Evolutionary conservation across 805 yeast genomes (phyloP).

Genomic region (Tetrapisispora pingtungensis): DNA sequence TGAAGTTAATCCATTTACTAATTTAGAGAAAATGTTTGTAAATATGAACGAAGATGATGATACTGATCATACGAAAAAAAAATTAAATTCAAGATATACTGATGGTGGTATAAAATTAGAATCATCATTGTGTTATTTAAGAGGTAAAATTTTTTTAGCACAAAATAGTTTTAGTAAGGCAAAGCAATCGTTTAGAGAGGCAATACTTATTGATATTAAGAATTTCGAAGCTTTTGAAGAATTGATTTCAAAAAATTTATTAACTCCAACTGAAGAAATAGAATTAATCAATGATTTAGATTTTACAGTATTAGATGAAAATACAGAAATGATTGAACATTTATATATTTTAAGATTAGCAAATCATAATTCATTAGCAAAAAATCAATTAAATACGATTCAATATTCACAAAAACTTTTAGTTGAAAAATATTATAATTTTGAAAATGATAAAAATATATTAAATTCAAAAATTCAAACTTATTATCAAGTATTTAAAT

Average conservation of each 20-base stretch:
- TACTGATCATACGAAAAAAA: background rate
- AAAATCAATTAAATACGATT: conserved; percentile 48
- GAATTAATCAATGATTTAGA: conserved; percentile 58
- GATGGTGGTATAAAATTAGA: conserved; percentile 85
- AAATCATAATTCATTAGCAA: conserved; percentile 4
- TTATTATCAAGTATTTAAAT: conserved; percentile 65
- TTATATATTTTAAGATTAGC: conserved; percentile 69
- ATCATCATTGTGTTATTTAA: conserved; percentile 72
- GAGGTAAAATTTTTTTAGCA: conserved; percentile 75
- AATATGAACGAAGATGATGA: conserved; percentile 2
- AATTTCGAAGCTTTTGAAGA: conserved; percentile 90
- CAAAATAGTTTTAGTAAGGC: conserved; percentile 81
- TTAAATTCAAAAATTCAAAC: conserved; percentile 59
- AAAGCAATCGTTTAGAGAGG: conserved; percentile 77
- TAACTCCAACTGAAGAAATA: conserved; percentile 85
- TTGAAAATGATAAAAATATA: conserved; percentile 62
- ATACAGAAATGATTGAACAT: conserved; percentile 67
- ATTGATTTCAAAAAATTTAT: conserved; percentile 55
- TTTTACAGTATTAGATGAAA: conserved; percentile 52
- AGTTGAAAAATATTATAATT: conserved; percentile 53
- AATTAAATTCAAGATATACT: conserved; percentile 3
- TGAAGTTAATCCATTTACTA: conserved; percentile 63
- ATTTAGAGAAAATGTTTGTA: conserved; percentile 6
- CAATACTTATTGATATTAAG: conserved; percentile 76
- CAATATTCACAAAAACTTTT: conserved; percentile 59